Evolutionary conservation across 176 grass and related monocot genomes (phyloP), one percentile per base, ranked within the genome.

Genomic region (Carex scoparia): DNA sequence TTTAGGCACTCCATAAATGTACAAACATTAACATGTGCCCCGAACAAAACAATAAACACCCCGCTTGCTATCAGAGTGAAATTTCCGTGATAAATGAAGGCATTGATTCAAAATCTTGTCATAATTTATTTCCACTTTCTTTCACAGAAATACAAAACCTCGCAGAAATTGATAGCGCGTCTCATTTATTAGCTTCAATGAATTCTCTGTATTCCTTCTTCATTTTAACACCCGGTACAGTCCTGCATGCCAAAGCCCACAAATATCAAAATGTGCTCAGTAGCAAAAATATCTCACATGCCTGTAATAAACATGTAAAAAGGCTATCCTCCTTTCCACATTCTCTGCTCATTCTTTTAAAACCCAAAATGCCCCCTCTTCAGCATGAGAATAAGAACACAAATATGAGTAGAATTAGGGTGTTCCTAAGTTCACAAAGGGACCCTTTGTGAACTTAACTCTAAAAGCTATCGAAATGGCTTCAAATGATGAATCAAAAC

Each of bases 201-300:
- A 99, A 84, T 64, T 99, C 97, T 55, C 86, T 85, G 54, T 99
- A 99, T 91, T 99, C 93, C 65, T 99, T 99, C 91, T 99, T 99
- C 91, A 88, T 99, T 84, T 96, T 99, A 62, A 99, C 93, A 66
- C 97, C 97, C 32, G 97, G 83, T 59, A 96, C 63, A 69, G 88
- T 96, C 90, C 97, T 99, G 91, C 81, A 78, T 83, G 54, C 46
- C 80, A 79, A 75, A 76, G 33, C 4, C 13, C 51, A 78, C 51
- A 79, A 78, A 78, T 57, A 79, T 79, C 33, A 57, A 35, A 14
- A 58, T 8, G 23, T 49, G 38, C 9, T 63, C 31, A 18, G 51
- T 64, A 48, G 10, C 60, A 51, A 74, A 49, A 51, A 28, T 15
- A 70, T 44, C 6, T 18, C 37, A 44, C 6, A 40, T 70, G 37